Evolutionary conservation across 1,284 basidiomycete species (phyloP), one percentile per base, ranked within the genome.

Genomic region (Cryptococcus deneoformans): DNA sequence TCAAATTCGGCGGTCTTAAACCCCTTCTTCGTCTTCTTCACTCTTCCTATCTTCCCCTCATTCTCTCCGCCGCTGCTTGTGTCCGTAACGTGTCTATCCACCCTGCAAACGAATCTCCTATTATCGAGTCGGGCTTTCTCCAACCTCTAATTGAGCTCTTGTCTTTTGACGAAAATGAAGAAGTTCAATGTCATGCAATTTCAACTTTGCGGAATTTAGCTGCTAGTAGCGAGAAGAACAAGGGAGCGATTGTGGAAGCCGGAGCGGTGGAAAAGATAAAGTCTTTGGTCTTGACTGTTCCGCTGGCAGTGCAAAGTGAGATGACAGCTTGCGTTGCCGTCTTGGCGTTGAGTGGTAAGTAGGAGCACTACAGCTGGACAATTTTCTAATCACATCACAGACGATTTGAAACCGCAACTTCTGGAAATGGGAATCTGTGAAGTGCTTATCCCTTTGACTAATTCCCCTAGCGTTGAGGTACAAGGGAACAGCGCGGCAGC

Each of bases 241-340:
- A 99, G 82, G 86, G 90, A 29, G 93, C 94, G 6, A 99, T 99
- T 58, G 94, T 99, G 54, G 90, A 97, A 75, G 96, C 96, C 5
- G 96, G 96, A 8, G 96, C 96, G n/a, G 89, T 98, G 5, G 91
- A 95, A 76, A 87, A 91, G 53, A 99, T 99, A 80, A 97, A 97
- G 80, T 92, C 98, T 70, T 82, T 99, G 14, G 93, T 99, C 2
- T 81, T 99, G 42, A 88, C 90, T 70, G 95, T 98, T 0, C 94
- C 96, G 1, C 86, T 96, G 79, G 90, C 90, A 63, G 96, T 99
- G 9, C 96, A 99, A 79, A 95, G 92, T 75, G 96, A 99, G 79
- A 99, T 99, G 96, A 99, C 96, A 29, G 96, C 96, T 6, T 99
- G 95, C 70, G 90, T 97, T 24, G 96, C 96, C 16, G 93, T 97